These are phyloP conservation scores for Biancaea sappan DNA, from an alignment of 306 rosid species.

Conservation along the genomic window DNA sequence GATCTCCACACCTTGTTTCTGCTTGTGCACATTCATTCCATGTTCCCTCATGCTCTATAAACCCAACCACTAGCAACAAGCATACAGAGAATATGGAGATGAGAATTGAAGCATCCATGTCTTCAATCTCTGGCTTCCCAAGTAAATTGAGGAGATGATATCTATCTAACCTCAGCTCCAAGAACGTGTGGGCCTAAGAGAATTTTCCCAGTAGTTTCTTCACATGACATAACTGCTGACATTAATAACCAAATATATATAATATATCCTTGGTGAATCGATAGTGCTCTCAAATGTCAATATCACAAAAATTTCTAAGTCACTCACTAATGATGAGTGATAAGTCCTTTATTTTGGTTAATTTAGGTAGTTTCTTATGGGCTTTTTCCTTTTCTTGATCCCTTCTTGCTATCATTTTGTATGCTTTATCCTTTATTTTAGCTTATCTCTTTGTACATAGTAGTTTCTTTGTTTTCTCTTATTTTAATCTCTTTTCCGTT, in stretches of 20 bases:
- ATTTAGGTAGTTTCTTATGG: too few relatives aligned
- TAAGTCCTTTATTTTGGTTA: too few relatives aligned
- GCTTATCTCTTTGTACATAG: too few relatives aligned
- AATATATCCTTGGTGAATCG: not conserved
- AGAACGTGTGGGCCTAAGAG: not conserved
- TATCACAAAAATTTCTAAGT: not conserved
- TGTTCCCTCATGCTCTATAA: not conserved
- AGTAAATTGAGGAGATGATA: too few relatives aligned
- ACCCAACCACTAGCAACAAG: conserved; percentile 7
- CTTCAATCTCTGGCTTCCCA: not conserved
- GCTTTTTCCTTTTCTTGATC: too few relatives aligned
- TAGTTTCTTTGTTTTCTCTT: too few relatives aligned
- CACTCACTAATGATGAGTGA: not conserved
- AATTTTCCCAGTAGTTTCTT: not conserved
- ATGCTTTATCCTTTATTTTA: too few relatives aligned
- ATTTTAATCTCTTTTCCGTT: too few relatives aligned
- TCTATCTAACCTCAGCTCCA: too few relatives aligned
- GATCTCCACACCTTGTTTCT: conserved; percentile 29
- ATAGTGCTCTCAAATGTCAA: not conserved
- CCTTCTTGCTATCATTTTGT: too few relatives aligned
- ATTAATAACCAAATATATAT: not conserved
- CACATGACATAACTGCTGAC: not conserved
- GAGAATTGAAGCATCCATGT: not conserved
- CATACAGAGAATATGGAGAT: not conserved
- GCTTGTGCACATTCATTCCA: not conserved